phyloP scores from a whole-genome alignment of 169 alveolate genomes.

The Sarcocystis neurona region DNA sequence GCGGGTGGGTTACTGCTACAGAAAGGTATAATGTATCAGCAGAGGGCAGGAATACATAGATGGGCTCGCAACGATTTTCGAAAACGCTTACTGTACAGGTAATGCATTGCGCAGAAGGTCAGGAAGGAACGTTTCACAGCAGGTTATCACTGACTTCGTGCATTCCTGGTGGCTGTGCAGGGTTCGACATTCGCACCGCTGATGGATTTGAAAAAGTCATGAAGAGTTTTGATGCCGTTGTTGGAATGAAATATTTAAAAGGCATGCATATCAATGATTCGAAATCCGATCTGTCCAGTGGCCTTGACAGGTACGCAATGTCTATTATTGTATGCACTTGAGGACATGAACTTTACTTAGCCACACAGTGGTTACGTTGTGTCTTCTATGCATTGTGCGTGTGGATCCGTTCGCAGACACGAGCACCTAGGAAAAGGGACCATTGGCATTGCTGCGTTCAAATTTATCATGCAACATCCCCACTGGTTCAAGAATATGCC shows the following conservation, averaged over 20 bases:
- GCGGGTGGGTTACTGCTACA: constrained; percentile 84
- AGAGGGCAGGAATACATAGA: too few relatives aligned
- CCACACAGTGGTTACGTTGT: background rate
- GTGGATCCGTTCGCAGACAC: constrained; percentile 70
- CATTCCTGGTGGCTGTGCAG: constrained; percentile 7
- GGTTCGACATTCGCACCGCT: constrained; percentile 83
- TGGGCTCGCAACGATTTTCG: too few relatives aligned
- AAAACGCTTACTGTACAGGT: too few relatives aligned
- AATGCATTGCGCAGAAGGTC: too few relatives aligned
- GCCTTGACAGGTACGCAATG: constrained; percentile 75
- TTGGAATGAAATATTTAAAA: constrained; percentile 80
- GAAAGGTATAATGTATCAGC: too few relatives aligned
- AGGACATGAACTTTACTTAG: background rate
- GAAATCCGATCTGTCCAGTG: constrained; percentile 84
- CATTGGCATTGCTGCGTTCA: constrained; percentile 83
- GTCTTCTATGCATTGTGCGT: background rate
- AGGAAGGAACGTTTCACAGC: too few relatives aligned
- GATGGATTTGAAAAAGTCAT: constrained; percentile 80
- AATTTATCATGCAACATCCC: constrained; percentile 79
- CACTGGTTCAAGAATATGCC: constrained; percentile 85
- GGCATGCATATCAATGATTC: constrained; percentile 91
- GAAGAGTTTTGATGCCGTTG: constrained; percentile 77
- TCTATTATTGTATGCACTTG: background rate
- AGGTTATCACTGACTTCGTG: too few relatives aligned
- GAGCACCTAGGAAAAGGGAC: constrained; percentile 89